These are phyloP conservation scores for Hortiboletus flavorubellus DNA, from an alignment of 768 basidiomycete genomes.

Conservation along the genomic window DNA sequence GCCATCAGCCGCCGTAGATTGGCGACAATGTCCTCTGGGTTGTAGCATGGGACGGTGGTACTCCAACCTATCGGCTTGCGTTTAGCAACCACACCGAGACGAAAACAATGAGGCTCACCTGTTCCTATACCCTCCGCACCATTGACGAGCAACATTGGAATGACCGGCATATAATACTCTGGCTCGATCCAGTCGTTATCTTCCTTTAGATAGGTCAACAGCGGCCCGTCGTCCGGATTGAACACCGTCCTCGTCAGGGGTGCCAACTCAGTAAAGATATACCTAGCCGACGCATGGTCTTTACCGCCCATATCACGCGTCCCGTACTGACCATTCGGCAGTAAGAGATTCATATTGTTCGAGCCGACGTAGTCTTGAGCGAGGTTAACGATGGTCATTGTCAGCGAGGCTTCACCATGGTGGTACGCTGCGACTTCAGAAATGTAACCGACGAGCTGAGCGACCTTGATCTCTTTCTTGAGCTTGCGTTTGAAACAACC, in stretches of 20 bases:
- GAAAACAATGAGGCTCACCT: slow-evolving; percentile 43
- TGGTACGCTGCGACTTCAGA: slow-evolving; percentile 94
- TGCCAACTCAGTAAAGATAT: slow-evolving; percentile 84
- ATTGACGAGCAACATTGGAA: slow-evolving; percentile 89
- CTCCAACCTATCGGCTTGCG: slow-evolving; percentile 72
- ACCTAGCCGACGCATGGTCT: slow-evolving; percentile 95
- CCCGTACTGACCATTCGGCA: slow-evolving; percentile 93
- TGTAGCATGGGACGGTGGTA: slow-evolving; percentile 87
- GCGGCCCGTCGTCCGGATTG: slow-evolving; percentile 78
- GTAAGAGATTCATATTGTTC: slow-evolving; percentile 89
- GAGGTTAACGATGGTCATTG: slow-evolving; percentile 85
- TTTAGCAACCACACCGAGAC: not conserved
- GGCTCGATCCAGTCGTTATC: slow-evolving; percentile 88
- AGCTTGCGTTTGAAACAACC: slow-evolving; percentile 94
- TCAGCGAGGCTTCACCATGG: slow-evolving; percentile 89
- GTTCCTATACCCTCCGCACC: slow-evolving; percentile 98
- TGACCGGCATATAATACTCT: slow-evolving; percentile 87
- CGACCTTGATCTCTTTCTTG: slow-evolving; percentile 91
- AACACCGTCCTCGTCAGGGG: slow-evolving; percentile 74
- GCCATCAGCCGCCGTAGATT: slow-evolving; percentile 87
- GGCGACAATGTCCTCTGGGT: slow-evolving; percentile 84
- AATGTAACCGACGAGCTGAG: slow-evolving; percentile 94
- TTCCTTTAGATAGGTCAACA: slow-evolving; percentile 83
- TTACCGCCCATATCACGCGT: slow-evolving; percentile 92
- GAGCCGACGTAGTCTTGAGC: slow-evolving; percentile 94